These are phyloP conservation scores for Raddia distichophylla DNA, from an alignment of 176 grass and related monocot genomes.

Conservation along the genomic window DNA sequence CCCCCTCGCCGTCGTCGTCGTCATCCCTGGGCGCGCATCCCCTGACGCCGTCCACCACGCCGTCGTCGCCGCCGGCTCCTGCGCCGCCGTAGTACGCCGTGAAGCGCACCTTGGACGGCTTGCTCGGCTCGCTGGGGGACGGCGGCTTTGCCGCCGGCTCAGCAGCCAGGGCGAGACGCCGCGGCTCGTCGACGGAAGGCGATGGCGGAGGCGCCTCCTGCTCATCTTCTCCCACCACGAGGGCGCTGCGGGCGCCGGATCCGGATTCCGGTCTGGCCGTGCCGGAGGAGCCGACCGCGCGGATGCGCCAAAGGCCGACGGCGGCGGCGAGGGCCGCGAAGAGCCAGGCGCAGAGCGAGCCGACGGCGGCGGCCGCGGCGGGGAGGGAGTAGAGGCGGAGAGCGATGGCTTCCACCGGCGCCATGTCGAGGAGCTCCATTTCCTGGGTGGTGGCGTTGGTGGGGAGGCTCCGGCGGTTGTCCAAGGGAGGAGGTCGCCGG, in stretches of 20 bases:
- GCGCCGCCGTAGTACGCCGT: constrained; percentile 57
- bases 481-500: not conserved
- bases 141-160: not conserved
- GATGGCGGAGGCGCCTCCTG: accelerated
- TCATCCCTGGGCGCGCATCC: constrained; percentile 5
- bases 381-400: constrained; percentile 53
- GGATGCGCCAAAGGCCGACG: constrained; percentile 64
- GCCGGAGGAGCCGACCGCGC: constrained; percentile 38
- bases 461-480: constrained; percentile 20
- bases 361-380: constrained; percentile 20
- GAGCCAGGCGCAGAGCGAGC: constrained; percentile 57
- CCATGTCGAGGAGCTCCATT: constrained; percentile 71
- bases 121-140: constrained; percentile 24
- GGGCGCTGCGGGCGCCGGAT: not conserved
- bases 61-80: constrained; percentile 5
- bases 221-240: not conserved
- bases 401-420: constrained; percentile 48
- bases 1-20: not conserved
- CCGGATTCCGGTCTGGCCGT: not conserved
- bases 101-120: constrained; percentile 60
- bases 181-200: not conserved
- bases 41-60: constrained; percentile 22
- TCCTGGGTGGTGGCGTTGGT: not conserved
- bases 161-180: not conserved
- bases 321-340: constrained; percentile 54